Conservation (phyloP, 2,329 filamentous ascomycete species). For the Xylaria sp. region DNA sequence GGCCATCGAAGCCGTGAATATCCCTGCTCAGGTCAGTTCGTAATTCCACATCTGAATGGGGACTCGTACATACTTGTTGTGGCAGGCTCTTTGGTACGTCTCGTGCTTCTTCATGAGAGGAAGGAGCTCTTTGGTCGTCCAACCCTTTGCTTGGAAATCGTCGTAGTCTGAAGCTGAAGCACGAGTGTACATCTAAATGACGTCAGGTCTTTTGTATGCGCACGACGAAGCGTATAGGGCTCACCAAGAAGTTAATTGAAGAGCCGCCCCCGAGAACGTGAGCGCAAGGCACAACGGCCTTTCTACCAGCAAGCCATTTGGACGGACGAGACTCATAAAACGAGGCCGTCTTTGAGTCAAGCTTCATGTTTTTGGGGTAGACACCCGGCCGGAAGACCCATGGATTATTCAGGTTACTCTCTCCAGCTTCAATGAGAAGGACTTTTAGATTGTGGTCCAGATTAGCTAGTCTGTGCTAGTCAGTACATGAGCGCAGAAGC, state of each 20-base stretch:
- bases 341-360: slow-evolving; percentile 83
- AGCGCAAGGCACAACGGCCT: slow-evolving; percentile 79
- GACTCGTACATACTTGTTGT: slow-evolving; percentile 60
- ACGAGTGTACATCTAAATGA: slow-evolving; percentile 73
- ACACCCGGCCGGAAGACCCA: slow-evolving; percentile 81
- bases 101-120: slow-evolving; percentile 85
- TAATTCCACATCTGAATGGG: background rate
- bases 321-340: slow-evolving; percentile 84
- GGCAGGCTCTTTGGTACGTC: slow-evolving; percentile 75
- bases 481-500: slow-evolving; percentile 44
- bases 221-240: slow-evolving; percentile 9
- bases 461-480: slow-evolving; percentile 72
- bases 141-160: slow-evolving; percentile 83
- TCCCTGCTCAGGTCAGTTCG: slow-evolving; percentile 57
- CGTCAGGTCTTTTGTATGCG: slow-evolving; percentile 33
- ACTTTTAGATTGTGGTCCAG: slow-evolving; percentile 79
- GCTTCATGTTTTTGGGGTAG: slow-evolving; percentile 78
- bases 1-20: slow-evolving; percentile 80
- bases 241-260: slow-evolving; percentile 81
- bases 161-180: slow-evolving; percentile 79
- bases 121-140: slow-evolving; percentile 78
- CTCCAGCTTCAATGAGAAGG: slow-evolving; percentile 51
- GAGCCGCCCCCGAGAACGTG: slow-evolving; percentile 78
- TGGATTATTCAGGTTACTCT: slow-evolving; percentile 75
- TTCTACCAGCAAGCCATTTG: slow-evolving; percentile 75